Evolutionary conservation across 495 filamentous ascomycete species (phyloP).

Genomic region (Aspergillus carlsbadensis): DNA sequence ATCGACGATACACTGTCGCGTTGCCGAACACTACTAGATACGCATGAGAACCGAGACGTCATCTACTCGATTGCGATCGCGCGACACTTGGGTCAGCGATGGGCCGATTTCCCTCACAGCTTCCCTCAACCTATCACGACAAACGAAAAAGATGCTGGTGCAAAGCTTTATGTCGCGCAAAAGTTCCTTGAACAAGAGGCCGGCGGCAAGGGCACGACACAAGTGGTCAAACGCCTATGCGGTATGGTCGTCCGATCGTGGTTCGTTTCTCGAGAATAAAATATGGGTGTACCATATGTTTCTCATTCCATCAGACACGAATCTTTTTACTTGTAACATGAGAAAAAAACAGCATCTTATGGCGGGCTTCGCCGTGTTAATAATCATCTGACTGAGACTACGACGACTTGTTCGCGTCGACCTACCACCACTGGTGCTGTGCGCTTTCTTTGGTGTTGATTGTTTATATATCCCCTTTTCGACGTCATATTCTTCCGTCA

Average conservation of each 20-base stretch:
- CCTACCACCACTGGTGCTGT: background rate
- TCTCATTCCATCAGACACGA: slow-evolving; percentile 10
- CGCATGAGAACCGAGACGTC: slow-evolving; percentile 85
- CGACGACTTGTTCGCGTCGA: slow-evolving; percentile 1
- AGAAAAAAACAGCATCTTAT: slow-evolving; percentile 17
- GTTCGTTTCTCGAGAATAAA: slow-evolving; percentile 45
- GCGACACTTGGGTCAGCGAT: slow-evolving; percentile 67
- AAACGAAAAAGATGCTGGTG: slow-evolving; percentile 67
- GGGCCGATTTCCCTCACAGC: slow-evolving; percentile 62
- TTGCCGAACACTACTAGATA: slow-evolving; percentile 68
- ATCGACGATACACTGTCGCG: slow-evolving; percentile 62
- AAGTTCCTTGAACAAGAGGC: slow-evolving; percentile 78
- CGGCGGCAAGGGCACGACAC: slow-evolving; percentile 68
- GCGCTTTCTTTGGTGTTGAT: background rate
- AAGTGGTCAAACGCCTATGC: slow-evolving; percentile 75
- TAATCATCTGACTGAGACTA: slow-evolving; percentile 20
- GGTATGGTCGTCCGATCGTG: slow-evolving; percentile 65
- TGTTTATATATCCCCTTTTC: slow-evolving; percentile 4
- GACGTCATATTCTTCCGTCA: slow-evolving; percentile 3
- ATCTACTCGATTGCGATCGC: slow-evolving; percentile 85
- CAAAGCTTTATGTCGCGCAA: slow-evolving; percentile 75
- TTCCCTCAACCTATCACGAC: slow-evolving; percentile 57
- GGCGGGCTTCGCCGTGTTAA: slow-evolving; percentile 14
- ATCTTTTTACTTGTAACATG: slow-evolving; percentile 25
- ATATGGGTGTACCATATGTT: background rate